Evolutionary conservation across 768 basidiomycete genomes (phyloP), one percentile per base, ranked within the genome.

Genomic region (Kwoniella botswanensis): DNA sequence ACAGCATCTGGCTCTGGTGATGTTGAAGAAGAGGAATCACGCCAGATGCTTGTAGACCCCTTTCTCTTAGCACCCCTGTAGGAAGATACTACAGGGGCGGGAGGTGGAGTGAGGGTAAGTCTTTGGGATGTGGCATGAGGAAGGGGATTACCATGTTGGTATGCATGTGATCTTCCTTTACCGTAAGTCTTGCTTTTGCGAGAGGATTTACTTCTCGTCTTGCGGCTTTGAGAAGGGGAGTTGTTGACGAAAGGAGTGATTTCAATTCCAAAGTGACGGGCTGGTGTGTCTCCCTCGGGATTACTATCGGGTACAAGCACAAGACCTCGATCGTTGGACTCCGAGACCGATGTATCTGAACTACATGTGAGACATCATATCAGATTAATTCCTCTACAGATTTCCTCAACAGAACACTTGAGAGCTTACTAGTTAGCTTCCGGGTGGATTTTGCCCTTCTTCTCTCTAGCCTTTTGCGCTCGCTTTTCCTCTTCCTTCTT

Each of bases 1-100:
- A 43, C 43, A 43, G 53, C 53, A 50, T 43, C 60, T 50, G 12
- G 46, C 10, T 50, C 46, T 3, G 46, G 46, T 15, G 46, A 50
- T 15, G 54, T 42, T 46, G 26, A 53, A 44, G 41, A 35, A 17
- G 35, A 44, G 3, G 41, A 24, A 60, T 60, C 61, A 0, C 42
- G 54, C 68, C 68, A 70, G 10, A 64, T 15, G 57, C 55, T 64
- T 1, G 68, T 70, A 9, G 68, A 70, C 6, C 68, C 68, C 46
- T 53, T 70, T 29, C 68, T 63, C 59, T 70, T 65, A 3, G 68
- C 63, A n/a, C 68, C 63, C 41, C 62, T 11, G 42, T 63, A 69
- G 2, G 68, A 69, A 10, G 66, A 67, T 35, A n/a, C 1, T 1
- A 43, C 29, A n/a, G 50, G 50, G 2, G 56, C 11, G 3, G 42